Evolutionary conservation across 2,329 filamentous ascomycete species (phyloP).

Genomic region (Nannizzia gypsea): DNA sequence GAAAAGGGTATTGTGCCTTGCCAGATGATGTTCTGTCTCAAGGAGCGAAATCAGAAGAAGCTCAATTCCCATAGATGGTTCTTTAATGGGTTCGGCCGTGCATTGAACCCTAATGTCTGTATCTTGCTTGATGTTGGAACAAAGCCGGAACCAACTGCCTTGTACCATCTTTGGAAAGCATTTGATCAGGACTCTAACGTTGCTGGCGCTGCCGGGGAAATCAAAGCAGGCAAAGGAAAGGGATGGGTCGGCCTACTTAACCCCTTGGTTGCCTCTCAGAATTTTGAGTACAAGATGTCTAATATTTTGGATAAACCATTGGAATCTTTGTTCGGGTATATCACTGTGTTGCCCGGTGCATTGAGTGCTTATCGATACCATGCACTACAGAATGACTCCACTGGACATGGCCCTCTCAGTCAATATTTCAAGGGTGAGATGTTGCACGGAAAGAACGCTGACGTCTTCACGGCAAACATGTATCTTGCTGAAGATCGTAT

Average conservation of each 20-base stretch:
- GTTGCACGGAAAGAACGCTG: constrained; percentile 85
- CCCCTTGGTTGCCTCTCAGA: constrained; percentile 88
- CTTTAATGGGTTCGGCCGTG: constrained; percentile 92
- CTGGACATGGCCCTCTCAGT: constrained; percentile 84
- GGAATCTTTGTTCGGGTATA: constrained; percentile 95
- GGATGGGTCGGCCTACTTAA: constrained; percentile 75
- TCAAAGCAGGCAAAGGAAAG: constrained; percentile 90
- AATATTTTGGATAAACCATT: constrained; percentile 97
- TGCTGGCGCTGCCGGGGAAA: constrained; percentile 91
- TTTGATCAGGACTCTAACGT: constrained; percentile 98
- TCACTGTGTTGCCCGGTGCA: constrained; percentile 89
- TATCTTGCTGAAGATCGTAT: constrained; percentile 98
- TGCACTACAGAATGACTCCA: constrained; percentile 90
- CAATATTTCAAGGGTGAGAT: constrained; percentile 99
- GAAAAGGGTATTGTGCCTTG: constrained; percentile 98
- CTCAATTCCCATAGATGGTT: constrained; percentile 98
- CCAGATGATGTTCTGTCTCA: constrained; percentile 96
- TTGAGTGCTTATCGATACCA: constrained; percentile 93
- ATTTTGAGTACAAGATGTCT: constrained; percentile 99
- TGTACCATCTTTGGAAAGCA: constrained; percentile 99
- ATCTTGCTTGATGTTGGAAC: constrained; percentile 95
- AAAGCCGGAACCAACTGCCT: constrained; percentile 70
- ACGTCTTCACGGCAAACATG: constrained; percentile 98
- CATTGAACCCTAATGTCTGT: constrained; percentile 89
- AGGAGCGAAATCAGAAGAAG: constrained; percentile 96